Base-by-base conservation (phyloP, 805 yeast species). In the Candida koratica region DNA sequence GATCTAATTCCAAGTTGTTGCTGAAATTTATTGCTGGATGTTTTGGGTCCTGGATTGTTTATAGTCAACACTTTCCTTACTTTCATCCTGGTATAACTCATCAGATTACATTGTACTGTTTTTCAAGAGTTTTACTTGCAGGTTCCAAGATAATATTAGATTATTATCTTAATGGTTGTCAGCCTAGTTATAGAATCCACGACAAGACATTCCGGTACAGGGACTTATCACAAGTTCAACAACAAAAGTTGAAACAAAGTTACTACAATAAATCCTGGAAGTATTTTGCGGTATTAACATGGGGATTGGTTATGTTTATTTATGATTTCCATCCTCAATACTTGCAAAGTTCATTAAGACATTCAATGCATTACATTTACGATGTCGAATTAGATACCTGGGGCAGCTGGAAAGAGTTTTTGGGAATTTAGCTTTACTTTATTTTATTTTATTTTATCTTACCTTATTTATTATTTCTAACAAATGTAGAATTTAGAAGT, bases 221-320 rank as follows among this genome's bases (percentile, higher is more conserved):
- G 22, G 61, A 63, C 34, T 54, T 67, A 39, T 52, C 55, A 13
- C 44, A 46, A 10, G 43, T 39, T 19, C 73, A 67, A 46, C 61
- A 62, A 35, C 48, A 48, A 34, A 58, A 59, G 37, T 52, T 64
- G 36, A 60, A 53, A 42, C 38, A 41, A 15, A 38, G 38, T 14
- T 45, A 55, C 17, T 62, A 63, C 40, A 55, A 56, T 44, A 60
- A 51, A 42, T 43, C 61, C 5, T 84, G 88, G 87, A 64, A 73
- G 28, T 52, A 72, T 29, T 74, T 78, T 46, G 80, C 88, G 1
- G 75, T 81, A 11, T 41, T 77, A 6, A 67, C 77, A 6, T 84
- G 94, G 94, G 90, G 81, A 0, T 51, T 73, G 17, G 84, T 82
- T 25, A 82, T 84, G 89, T 69, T 73, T 49, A 64, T 84, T 34